Conservation (phyloP, 805 yeast species). For the Candida endomychidarum region DNA sequence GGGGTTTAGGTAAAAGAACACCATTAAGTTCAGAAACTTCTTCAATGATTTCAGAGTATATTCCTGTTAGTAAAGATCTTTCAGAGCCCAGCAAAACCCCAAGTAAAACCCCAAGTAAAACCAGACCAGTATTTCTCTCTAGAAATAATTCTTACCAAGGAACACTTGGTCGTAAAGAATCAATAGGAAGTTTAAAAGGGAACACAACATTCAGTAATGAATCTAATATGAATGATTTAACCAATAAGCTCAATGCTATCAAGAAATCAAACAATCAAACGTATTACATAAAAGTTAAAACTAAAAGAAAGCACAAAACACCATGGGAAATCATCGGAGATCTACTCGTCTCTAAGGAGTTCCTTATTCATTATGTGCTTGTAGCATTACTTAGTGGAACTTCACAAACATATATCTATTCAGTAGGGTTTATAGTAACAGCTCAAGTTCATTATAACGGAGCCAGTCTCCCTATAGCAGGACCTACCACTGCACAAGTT, state of each 20-base stretch:
- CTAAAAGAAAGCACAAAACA: conserved; percentile 8
- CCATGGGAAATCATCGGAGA: conserved; percentile 21
- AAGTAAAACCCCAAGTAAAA: conserved; percentile 12
- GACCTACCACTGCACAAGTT: conserved; percentile 34
- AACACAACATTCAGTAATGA: conserved; percentile 7
- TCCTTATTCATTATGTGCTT: conserved; percentile 53
- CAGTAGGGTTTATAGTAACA: conserved; percentile 69
- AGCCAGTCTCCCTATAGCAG: background rate
- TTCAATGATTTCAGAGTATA: conserved; percentile 17
- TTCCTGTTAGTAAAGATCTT: conserved; percentile 10
- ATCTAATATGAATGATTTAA: background rate
- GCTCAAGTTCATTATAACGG: conserved; percentile 32
- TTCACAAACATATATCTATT: conserved; percentile 71
- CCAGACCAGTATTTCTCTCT: background rate
- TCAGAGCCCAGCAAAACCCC: conserved; percentile 11
- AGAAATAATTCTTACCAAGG: conserved; percentile 9
- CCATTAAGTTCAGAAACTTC: conserved; percentile 20
- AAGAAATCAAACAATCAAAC: background rate
- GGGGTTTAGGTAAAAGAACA: conserved; percentile 41
- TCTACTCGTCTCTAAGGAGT: conserved; percentile 29
- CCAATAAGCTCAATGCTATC: background rate
- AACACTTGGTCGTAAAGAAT: conserved; percentile 8
- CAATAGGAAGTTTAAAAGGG: conserved; percentile 2
- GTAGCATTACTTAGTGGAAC: conserved; percentile 59
- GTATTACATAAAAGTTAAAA: conserved; percentile 6